A percentile compares a stretch with the other conserved stretches of the same genome.
Evolutionary conservation across 1,139 yeast species (phyloP).

Genomic region (Hemisphaericaspora lyxosophila): DNA sequence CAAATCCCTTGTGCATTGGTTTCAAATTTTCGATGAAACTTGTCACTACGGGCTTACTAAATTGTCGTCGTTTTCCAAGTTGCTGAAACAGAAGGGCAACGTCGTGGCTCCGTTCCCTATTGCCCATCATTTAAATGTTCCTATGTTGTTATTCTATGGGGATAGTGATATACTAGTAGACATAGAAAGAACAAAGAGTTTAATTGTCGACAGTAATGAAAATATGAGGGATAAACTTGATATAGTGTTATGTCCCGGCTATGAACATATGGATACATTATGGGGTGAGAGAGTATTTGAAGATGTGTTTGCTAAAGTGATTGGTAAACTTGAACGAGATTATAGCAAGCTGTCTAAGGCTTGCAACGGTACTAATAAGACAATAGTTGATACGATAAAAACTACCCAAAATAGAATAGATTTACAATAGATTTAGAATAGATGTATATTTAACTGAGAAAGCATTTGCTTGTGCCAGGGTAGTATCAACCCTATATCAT

Average conservation of each 20-base stretch:
- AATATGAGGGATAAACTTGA: constrained; percentile 26
- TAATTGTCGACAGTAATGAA: constrained; percentile 26
- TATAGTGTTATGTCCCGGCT: constrained; percentile 24
- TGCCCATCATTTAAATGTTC: constrained; percentile 44
- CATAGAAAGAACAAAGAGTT: constrained; percentile 29
- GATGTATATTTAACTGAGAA: too few relatives aligned
- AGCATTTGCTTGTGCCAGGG: too few relatives aligned
- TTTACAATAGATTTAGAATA: too few relatives aligned
- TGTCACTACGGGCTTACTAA: constrained; percentile 23
- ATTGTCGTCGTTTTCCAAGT: constrained; percentile 24
- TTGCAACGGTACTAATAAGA: background rate
- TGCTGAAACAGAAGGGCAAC: constrained; percentile 29
- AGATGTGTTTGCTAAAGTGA: constrained; percentile 24
- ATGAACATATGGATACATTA: constrained; percentile 39
- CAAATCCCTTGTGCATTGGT: constrained; percentile 48
- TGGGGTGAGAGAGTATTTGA: constrained; percentile 34
- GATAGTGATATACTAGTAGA: constrained; percentile 45
- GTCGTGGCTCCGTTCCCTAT: constrained; percentile 59
- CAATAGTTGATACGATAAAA: background rate
- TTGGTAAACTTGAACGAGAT: constrained; percentile 12
- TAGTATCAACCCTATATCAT: too few relatives aligned
- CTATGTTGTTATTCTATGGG: constrained; percentile 42
- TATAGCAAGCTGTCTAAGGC: background rate
- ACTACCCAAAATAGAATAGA: background rate
- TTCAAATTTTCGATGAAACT: constrained; percentile 51